A percentile compares a stretch with the other conserved stretches of the same genome.
Conservation (phyloP, 257 asterid species). For the Paraleonurus japonicus region DNA sequence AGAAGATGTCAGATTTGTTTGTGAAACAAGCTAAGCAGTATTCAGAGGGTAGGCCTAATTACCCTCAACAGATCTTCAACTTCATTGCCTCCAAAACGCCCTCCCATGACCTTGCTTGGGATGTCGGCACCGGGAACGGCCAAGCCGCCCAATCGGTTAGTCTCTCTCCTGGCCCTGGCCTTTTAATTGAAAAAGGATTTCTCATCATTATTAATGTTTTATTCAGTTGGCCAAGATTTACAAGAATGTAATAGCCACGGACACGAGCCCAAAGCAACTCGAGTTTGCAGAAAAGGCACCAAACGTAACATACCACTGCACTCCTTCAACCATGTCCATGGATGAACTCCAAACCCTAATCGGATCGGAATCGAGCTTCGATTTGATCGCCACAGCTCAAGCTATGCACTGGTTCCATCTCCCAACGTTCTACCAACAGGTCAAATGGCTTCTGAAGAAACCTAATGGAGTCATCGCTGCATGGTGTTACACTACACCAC, state of each 20-base stretch:
- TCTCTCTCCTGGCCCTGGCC: background rate
- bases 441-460: slow-evolving; percentile 53
- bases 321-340: slow-evolving; percentile 54
- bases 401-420: slow-evolving; percentile 89
- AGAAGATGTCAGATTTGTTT: slow-evolving; percentile 48
- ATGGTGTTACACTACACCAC: slow-evolving; percentile 65
- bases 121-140: slow-evolving; percentile 77
- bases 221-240: slow-evolving; percentile 56
- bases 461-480: slow-evolving; percentile 78
- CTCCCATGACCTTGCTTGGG: slow-evolving; percentile 62
- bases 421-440: slow-evolving; percentile 61
- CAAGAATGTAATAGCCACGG: slow-evolving; percentile 65
- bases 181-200: background rate
- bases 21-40: slow-evolving; percentile 52
- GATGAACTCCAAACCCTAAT: slow-evolving; percentile 43
- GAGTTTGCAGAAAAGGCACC: slow-evolving; percentile 57
- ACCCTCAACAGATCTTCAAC: slow-evolving; percentile 56
- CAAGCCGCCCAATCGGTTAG: slow-evolving; percentile 66
- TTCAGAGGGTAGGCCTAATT: slow-evolving; percentile 44
- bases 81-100: slow-evolving; percentile 64
- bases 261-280: slow-evolving; percentile 66
- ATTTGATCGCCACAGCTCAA: slow-evolving; percentile 56
- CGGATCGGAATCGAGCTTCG: slow-evolving; percentile 49
- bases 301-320: slow-evolving; percentile 57
- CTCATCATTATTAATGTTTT: no score